Conservation (phyloP, 345 rosid genomes). For the Camelina hispida region DNA sequence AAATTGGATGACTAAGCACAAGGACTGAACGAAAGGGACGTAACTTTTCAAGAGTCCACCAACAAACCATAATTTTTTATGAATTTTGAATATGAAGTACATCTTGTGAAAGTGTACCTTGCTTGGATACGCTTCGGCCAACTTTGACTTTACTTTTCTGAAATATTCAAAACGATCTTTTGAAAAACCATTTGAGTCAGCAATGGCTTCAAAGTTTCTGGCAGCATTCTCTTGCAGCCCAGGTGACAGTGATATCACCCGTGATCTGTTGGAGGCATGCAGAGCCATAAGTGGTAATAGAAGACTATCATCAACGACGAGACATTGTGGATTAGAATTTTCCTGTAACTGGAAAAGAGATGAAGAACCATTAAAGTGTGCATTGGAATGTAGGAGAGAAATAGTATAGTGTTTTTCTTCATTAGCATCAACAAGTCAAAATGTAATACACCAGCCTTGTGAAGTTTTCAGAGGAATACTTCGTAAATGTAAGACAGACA, state of each 20-base stretch:
- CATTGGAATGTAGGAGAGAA: background rate
- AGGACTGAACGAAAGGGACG: constrained; percentile 3
- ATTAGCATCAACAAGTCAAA: constrained; percentile 19
- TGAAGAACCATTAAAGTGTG: constrained; percentile 23
- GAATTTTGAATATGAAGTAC: background rate
- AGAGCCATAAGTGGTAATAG: constrained; percentile 65
- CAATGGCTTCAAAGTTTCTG: constrained; percentile 65
- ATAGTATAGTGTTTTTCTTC: background rate
- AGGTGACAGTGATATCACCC: constrained; percentile 67
- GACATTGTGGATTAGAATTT: constrained; percentile 59
- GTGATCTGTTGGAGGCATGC: constrained; percentile 56
- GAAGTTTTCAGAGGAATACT: constrained; percentile 3
- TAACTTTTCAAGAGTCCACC: constrained; percentile 19
- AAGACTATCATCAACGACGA: constrained; percentile 86
- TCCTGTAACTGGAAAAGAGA: constrained; percentile 65
- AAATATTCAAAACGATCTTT: constrained; percentile 59
- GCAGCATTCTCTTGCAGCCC: constrained; percentile 68
- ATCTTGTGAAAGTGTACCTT: constrained; percentile 48
- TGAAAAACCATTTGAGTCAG: constrained; percentile 64
- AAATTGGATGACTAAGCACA: background rate
- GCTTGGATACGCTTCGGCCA: constrained; percentile 56
- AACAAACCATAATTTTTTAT: constrained; percentile 2
- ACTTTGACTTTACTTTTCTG: constrained; percentile 50
- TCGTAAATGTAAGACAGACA: constrained; percentile 25
- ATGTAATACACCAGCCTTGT: constrained; percentile 12